These are phyloP conservation scores for Xylariaceae sp. DNA, from an alignment of 2,329 filamentous ascomycete species.

Conservation along the genomic window DNA sequence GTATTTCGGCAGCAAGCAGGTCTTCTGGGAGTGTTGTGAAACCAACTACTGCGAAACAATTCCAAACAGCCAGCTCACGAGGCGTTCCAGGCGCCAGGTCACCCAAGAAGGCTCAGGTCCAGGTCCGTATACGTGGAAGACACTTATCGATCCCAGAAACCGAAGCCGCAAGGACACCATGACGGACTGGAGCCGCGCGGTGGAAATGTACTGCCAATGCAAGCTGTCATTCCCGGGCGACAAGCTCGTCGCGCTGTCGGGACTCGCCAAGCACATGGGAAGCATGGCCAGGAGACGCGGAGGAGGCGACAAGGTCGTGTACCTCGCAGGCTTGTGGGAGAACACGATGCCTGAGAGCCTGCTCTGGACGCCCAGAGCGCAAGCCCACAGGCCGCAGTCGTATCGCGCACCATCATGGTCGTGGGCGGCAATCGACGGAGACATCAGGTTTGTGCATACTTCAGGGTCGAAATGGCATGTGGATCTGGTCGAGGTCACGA, in stretches of 20 bases:
- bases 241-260: not conserved
- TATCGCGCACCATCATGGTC: not conserved
- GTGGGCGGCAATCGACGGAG: not conserved
- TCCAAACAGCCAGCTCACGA: not conserved
- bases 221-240: not conserved
- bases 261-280: not conserved
- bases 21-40: not conserved
- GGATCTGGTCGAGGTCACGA: no score
- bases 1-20: not conserved
- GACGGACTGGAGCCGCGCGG: not conserved
- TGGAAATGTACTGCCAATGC: not conserved
- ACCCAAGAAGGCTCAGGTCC: no score
- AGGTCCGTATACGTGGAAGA: not conserved
- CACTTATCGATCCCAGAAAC: not conserved
- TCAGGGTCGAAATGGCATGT: no score
- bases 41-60: not conserved
- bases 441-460: no score
- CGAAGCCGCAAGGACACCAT: not conserved
- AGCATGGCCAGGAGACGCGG: not conserved
- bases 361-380: not conserved
- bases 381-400: not conserved
- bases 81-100: not conserved
- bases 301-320: not conserved
- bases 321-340: not conserved
- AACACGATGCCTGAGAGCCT: not conserved